Base-by-base conservation (phyloP, 305 asterid species). In the Fraxinus sp. region DNA sequence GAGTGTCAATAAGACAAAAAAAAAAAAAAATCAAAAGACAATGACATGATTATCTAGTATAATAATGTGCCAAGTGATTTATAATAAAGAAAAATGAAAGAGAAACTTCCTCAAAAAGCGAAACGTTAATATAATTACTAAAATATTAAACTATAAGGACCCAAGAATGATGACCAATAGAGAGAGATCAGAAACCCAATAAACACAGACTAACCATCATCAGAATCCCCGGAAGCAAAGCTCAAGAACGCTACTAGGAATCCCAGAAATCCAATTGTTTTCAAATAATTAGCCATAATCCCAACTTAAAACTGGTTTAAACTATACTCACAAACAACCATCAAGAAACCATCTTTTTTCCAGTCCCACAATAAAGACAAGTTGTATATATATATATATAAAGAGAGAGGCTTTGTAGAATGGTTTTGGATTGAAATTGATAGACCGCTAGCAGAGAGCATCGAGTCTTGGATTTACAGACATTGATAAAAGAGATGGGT, bases 141-240 rank as follows among this genome's bases (percentile, higher is more conserved):
- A 86, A 88, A 83, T 80, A 86, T 62, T 76, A 77, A 18, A 46
- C 83, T 74, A 80, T 74, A 79, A 82, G 41, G 84, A 80, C 78
- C 83, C 89, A 85, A 82, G 77, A 80, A 74, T 41, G 82, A 86
- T 59, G 84, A 72, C 76, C 11, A 13, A 30, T 52, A 24, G 46
- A 57, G 4, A 13, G 76, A 79, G 37, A 76, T 44, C 64, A 78
- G 13, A 52, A 84, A 35, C 36, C 46, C 37, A 81, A 32, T 44
- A 81, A 11, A 13, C 84, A 68, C 11, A 37, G 78, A 86, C 98
- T 88, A 89, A 96, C 99, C 98, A 77, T 93, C 97, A 77, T 93
- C 94, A 73, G 97, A 85, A 77, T 81, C 86, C 84, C 89, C 98
- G 2, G 86, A 59, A 85, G 81, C 85, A 76, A 83, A 90, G 90